A percentile compares a stretch with the other conserved stretches of the same genome.
Evolutionary conservation across 139 green algal species (phyloP).

Genomic region (Closterium sp.): DNA sequence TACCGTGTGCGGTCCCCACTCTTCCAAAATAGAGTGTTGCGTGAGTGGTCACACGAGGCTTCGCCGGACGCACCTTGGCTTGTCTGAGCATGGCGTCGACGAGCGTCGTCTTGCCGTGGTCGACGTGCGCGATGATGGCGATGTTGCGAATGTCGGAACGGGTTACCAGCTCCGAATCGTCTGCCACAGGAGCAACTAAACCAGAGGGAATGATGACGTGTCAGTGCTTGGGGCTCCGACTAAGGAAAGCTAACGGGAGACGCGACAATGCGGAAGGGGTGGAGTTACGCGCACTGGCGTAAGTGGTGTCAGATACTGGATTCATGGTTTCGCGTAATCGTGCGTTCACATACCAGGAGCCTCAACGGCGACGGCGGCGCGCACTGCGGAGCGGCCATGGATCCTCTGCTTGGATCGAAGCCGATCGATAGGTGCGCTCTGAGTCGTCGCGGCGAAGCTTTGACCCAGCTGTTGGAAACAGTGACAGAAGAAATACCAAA

Average conservation of each 20-base stretch:
- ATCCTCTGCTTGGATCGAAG: neutral
- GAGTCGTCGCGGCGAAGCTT: neutral
- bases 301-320: too few relatives aligned
- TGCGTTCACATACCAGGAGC: neutral
- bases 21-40: too few relatives aligned
- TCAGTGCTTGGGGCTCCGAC: neutral
- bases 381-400: neutral
- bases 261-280: neutral
- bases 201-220: neutral
- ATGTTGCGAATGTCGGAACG: conserved; percentile 60
- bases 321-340: too few relatives aligned
- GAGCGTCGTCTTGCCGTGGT: conserved; percentile 82
- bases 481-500: neutral
- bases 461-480: neutral
- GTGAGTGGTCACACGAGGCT: neutral
- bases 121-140: conserved; percentile 74
- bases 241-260: neutral
- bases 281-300: too few relatives aligned
- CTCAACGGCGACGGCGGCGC: neutral
- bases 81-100: conserved; percentile 92
- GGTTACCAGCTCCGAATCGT: neutral
- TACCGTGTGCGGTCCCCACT: too few relatives aligned
- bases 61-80: conserved; percentile 67
- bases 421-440: neutral
- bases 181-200: conserved; percentile 3